Base-by-base conservation (phyloP, 176 grass and related monocot genomes). In the Ensete ventricosum region DNA sequence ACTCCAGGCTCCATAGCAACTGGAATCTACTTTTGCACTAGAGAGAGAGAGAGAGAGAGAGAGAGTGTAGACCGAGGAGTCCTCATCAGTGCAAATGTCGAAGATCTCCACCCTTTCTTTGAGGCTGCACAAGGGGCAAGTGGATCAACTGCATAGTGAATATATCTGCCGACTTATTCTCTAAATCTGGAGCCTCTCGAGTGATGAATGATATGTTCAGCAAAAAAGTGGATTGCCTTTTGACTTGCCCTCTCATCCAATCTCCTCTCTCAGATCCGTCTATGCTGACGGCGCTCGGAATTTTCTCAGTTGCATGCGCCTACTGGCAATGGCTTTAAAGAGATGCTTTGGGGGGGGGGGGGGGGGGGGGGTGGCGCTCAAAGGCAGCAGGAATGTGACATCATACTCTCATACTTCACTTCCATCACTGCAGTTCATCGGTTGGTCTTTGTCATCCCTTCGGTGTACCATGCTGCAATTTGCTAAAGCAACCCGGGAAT, bases 181-280 rank as follows among this genome's bases (percentile, higher is more conserved):
- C 85, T 88, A 93, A 84, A 88, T 97, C 88, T 88, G 51, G 71
- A 82, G 74, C 83, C 82, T 59, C 48, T 87, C 75, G 76, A 51
- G 79, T 71, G 34, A 43, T 43, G 79, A 73, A 83, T 81, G 84
- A 81, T 87, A 65, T 70, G 79, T 67, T 77, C 79, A 59, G 78
- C 62, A 77, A 84, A 96, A 96, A 96, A 89, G 89, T 77, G 71
- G 77, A 67, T 55, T 76, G 67, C 84, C 76, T 96, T 96, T 89
- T 89, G 84, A 92, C 87, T 80, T 77, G 22, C 22, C 20, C 76
- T 51, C 76, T 82, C 82, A 52, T 25, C 16, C 67, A 10, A 51
- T 70, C 23, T 11, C 21, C n/a, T 60, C 4, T 60, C 14, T 7
- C 57, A 60, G n/a, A 60, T 60, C 57, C 2, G n/a, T 22, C 9